phyloP scores from a whole-genome alignment of 139 green algal species.

The Nannochloris sp. region DNA sequence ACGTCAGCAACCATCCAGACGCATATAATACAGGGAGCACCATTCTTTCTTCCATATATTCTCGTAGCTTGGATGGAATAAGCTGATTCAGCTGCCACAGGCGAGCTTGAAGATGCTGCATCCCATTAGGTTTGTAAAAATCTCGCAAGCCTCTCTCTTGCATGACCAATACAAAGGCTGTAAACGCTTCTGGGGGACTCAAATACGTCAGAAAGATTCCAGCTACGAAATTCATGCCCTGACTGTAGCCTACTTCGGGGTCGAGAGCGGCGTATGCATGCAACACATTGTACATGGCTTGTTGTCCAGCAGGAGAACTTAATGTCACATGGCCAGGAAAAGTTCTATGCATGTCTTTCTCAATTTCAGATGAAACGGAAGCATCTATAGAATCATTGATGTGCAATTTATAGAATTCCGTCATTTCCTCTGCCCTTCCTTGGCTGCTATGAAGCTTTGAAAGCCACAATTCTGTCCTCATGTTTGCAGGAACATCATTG shows the following conservation, averaged over 20 bases:
- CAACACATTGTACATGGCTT: slow-evolving; percentile 47
- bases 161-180: slow-evolving; percentile 62
- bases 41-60: slow-evolving; percentile 50
- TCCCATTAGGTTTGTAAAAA: slow-evolving; percentile 49
- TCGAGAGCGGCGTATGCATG: slow-evolving; percentile 62
- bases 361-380: slow-evolving; percentile 52
- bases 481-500: slow-evolving; percentile 18
- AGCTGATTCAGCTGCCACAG: slow-evolving; percentile 66
- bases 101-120: slow-evolving; percentile 61
- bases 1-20: slow-evolving; percentile 70
- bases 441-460: slow-evolving; percentile 25
- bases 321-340: slow-evolving; percentile 48
- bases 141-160: slow-evolving; percentile 47
- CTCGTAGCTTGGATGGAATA: slow-evolving; percentile 37
- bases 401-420: neutral
- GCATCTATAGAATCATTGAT: slow-evolving; percentile 2
- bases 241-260: slow-evolving; percentile 56
- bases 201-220: slow-evolving; percentile 60
- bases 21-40: slow-evolving; percentile 63
- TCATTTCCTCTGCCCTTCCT: neutral
- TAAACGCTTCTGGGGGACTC: slow-evolving; percentile 45
- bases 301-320: slow-evolving; percentile 31
- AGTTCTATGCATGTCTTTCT: slow-evolving; percentile 67
- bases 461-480: slow-evolving; percentile 31
- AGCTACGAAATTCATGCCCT: slow-evolving; percentile 79